These are phyloP conservation scores for Obelidium mucronatum DNA, from an alignment of 192 early-diverging fungal species.

Conservation along the genomic window DNA sequence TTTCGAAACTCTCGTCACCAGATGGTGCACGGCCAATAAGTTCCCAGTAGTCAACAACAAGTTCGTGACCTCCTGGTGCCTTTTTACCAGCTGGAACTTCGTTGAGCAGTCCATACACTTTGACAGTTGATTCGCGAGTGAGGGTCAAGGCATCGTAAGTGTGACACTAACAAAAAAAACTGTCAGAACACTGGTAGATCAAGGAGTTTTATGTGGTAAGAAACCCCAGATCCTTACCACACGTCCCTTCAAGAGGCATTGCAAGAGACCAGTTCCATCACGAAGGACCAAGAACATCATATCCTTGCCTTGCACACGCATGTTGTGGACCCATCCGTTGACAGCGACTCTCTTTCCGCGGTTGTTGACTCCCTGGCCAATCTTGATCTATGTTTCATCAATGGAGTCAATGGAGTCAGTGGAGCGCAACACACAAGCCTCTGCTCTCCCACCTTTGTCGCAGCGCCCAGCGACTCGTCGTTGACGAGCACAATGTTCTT, in stretches of 20 bases:
- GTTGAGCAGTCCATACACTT: constrained; percentile 85
- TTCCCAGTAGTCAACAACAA: constrained; percentile 95
- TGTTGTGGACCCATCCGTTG: constrained; percentile 92
- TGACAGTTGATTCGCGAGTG: constrained; percentile 92
- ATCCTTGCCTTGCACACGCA: constrained; percentile 95
- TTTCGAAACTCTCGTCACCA: constrained; percentile 91
- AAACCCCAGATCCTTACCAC: constrained; percentile 75
- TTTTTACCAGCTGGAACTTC: constrained; percentile 92
- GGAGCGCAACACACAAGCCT: not conserved
- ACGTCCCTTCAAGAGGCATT: constrained; percentile 87
- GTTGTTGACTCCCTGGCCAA: constrained; percentile 66
- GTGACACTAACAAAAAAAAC: constrained; percentile 73
- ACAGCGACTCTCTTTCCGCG: constrained; percentile 85
- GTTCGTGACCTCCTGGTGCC: constrained; percentile 97
- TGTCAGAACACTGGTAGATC: not conserved
- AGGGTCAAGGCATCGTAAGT: constrained; percentile 93
- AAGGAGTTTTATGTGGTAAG: not conserved
- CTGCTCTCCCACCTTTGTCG: constrained; percentile 64
- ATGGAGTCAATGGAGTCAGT: constrained; percentile 8
- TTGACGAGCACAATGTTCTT: constrained; percentile 79
- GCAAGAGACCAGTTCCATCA: constrained; percentile 94
- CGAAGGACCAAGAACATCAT: constrained; percentile 95
- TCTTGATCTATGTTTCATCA: constrained; percentile 71
- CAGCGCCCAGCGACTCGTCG: constrained; percentile 76
- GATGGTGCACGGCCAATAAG: constrained; percentile 91